Base-by-base conservation (phyloP, 176 grass and related monocot species). In the Echinochloa phyllopogon region DNA sequence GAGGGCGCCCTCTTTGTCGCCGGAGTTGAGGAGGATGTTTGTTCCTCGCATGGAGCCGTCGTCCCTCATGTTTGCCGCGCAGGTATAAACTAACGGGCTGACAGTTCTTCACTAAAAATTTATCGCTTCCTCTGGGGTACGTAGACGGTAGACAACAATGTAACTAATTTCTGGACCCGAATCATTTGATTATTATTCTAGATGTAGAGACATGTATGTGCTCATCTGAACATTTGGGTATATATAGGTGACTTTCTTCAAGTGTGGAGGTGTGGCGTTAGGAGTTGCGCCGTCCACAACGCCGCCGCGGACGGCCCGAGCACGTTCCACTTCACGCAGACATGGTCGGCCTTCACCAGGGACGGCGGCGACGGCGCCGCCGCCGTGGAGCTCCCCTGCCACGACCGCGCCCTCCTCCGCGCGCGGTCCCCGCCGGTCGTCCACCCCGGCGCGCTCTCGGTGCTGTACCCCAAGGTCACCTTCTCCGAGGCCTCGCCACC, bases 341-440 rank as follows among this genome's bases (percentile, higher is more conserved):
- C 45, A 9, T 73, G 69, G 69, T 50, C 69, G 45, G 5, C 69
- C 12, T 33, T 81, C 91, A 72, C 23, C 52, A 17, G 23, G 80
- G 66, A 81, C 47, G 87, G 40, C 5, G 40, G 64, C 33, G 2
- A n/a, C n/a, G n/a, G n/a, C n/a, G n/a, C 18, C 9, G 38, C 23
- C 18, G 44, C 3, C 27, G 37, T 80, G 5, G 23, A 53, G 13
- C 24, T 37, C 9, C 91, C 85, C 13, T 88, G 51, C 41, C 79
- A 86, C 10, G 41, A 90, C 33, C 64, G 88, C 2, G 78, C 33
- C 33, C 76, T 81, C 13, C 69, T 92, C 10, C 74, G 23, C 7
- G 69, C 89, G 24, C 86, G 82, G 12, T 65, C 45, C 3, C 66
- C 82, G 1, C 90, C 60, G 1, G 20, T 10, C 5, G 11, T 85